phyloP scores from a whole-genome alignment of 805 yeast species.

The Isabelozyma rhagii region DNA sequence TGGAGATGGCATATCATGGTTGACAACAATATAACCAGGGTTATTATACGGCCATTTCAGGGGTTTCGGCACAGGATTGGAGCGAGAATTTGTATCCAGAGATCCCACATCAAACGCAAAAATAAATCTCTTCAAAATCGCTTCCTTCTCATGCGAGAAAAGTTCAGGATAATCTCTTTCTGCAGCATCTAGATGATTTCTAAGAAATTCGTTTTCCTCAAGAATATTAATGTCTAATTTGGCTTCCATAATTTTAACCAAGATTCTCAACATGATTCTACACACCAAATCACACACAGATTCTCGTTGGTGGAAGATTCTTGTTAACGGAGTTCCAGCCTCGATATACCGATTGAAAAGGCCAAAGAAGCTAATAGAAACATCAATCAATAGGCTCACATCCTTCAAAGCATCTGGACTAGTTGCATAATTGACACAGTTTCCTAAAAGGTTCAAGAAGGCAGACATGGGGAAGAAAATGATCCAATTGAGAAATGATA shows the following conservation, averaged over 20 bases:
- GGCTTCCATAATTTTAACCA: conserved; percentile 19
- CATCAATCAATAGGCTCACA: conserved; percentile 25
- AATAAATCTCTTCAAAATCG: background rate
- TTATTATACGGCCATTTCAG: background rate
- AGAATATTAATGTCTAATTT: conserved; percentile 12
- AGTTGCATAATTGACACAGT: conserved; percentile 28
- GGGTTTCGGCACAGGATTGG: background rate
- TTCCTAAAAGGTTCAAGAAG: conserved; percentile 22
- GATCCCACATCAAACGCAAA: background rate
- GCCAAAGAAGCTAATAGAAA: conserved; percentile 11
- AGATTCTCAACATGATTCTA: conserved; percentile 17
- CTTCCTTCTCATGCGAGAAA: background rate
- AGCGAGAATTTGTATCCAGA: background rate
- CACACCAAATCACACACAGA: conserved; percentile 15
- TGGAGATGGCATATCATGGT: background rate
- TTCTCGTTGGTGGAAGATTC: conserved; percentile 13
- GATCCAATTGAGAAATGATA: conserved; percentile 29
- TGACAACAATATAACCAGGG: background rate
- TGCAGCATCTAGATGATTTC: conserved; percentile 11
- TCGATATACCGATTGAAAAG: conserved; percentile 1
- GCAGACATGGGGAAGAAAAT: conserved; percentile 32
- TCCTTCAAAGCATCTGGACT: conserved; percentile 25
- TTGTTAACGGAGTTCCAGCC: background rate
- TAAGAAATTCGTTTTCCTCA: conserved; percentile 12
- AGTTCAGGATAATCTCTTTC: conserved; percentile 16